A percentile compares a stretch with the other conserved stretches of the same genome.
These are phyloP conservation scores for Exophiala lecanii-corni DNA, from an alignment of 2,329 filamentous ascomycete genomes.

Conservation along the genomic window DNA sequence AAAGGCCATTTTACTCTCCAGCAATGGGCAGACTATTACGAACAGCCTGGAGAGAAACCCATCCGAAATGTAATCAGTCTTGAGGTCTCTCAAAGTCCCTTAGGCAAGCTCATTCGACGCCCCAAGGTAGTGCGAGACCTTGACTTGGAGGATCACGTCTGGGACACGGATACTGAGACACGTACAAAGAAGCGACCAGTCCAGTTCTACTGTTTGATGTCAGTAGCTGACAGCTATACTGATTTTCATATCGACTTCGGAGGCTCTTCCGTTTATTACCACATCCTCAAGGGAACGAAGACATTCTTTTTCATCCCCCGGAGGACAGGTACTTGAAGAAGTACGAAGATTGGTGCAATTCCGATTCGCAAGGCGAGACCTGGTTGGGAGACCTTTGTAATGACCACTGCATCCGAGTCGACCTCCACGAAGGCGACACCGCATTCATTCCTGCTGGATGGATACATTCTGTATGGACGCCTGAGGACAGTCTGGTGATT, in stretches of 20 bases:
- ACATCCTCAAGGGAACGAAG: constrained; percentile 64
- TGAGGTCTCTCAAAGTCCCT: constrained; percentile 60
- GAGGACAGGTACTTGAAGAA: constrained; percentile 65
- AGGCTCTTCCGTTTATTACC: constrained; percentile 66
- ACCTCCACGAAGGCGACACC: constrained; percentile 62
- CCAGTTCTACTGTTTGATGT: constrained; percentile 67
- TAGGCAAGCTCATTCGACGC: constrained; percentile 58
- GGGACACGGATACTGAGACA: constrained; percentile 46
- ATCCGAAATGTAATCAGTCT: constrained; percentile 67
- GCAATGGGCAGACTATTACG: constrained; percentile 65
- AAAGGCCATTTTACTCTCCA: constrained; percentile 62
- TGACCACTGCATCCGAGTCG: constrained; percentile 63
- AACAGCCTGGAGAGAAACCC: constrained; percentile 54
- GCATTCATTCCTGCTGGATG: constrained; percentile 68
- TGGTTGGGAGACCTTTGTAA: constrained; percentile 58
- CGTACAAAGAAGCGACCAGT: constrained; percentile 58
- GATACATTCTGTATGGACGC: constrained; percentile 70
- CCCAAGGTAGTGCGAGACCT: constrained; percentile 63
- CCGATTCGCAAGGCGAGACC: constrained; percentile 60
- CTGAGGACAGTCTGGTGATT: constrained; percentile 64
- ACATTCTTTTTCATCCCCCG: constrained; percentile 67
- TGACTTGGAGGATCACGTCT: constrained; percentile 49
- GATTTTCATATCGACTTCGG: constrained; percentile 71
- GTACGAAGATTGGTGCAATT: constrained; percentile 68
- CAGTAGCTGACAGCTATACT: constrained; percentile 65